These are phyloP conservation scores for Carallia brachiata DNA, from an alignment of 345 rosid genomes.

Conservation along the genomic window DNA sequence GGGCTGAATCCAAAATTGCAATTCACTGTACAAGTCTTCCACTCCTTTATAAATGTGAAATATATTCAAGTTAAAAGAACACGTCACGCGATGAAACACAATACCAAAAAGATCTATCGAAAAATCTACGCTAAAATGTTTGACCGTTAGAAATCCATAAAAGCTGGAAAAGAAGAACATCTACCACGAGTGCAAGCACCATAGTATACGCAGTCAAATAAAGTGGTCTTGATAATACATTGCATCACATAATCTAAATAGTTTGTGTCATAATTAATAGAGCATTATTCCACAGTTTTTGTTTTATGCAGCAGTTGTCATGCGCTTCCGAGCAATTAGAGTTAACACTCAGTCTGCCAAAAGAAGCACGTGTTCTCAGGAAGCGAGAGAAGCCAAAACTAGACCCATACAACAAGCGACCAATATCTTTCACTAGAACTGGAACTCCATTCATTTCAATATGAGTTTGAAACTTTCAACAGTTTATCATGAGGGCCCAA, in stretches of 20 bases:
- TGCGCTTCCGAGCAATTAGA: background rate
- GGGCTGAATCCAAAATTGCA: constrained; percentile 58
- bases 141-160: background rate
- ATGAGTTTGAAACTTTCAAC: background rate
- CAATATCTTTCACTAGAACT: background rate
- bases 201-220: background rate
- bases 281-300: no score
- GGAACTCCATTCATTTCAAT: background rate
- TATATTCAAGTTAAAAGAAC: background rate
- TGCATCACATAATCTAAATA: background rate
- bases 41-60: constrained; percentile 46
- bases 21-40: constrained; percentile 59
- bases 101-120: background rate
- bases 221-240: background rate
- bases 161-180: background rate
- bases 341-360: background rate
- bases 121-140: background rate
- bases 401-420: background rate
- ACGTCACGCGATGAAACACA: background rate
- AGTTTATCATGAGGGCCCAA: no score
- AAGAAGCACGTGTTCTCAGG: background rate
- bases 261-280: background rate
- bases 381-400: background rate
- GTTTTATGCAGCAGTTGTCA: background rate
- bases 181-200: no score